Base-by-base conservation (phyloP, 257 asterid genomes). In the Nicotiana sylvestris region DNA sequence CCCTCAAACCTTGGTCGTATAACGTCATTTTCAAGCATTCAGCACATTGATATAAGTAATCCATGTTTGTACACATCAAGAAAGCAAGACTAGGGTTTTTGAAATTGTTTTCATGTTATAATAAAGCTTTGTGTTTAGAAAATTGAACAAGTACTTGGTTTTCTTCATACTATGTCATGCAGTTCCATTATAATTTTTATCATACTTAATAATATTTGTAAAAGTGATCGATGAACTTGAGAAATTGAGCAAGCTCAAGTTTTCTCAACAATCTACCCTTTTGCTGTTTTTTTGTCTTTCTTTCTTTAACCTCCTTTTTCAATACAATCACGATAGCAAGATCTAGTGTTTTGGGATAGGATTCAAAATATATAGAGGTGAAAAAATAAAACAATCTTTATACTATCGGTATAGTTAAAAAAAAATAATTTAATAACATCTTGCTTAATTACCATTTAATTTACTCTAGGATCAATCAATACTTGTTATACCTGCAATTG, bases 1-100 rank as follows among this genome's bases (percentile, higher is more conserved):
- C 43, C 55, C n/a, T 79, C 58, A 56, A 62, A 58, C 25, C 78
- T 16, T 51, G 51, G 29, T 65, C 4, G 33, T 77, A 11, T 9
- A 25, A n/a, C 67, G 30, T 53, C 6, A 27, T 78, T 5, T 78
- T 16, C 66, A 56, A 27, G 1, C 30, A 12, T 51, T 29, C 33
- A 11, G 35, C 74, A 2, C 18, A 77, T 17, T 30, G 15, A 77
- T 15, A 29, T 51, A 43, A 77, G 25, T 51, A 51, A 51, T 9
- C 18, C 64, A 55, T 29, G 58, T 17, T 10, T 32, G 6, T 25
- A 67, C 67, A 13, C 5, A 35, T 53, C 27, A 32, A 33, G 32
- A 77, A 17, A 37, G 9, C 64, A 77, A 29, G 25, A 76, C 56
- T 84, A 89, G 89, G 90, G 86, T 83, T 86, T 35, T 66, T 6